A percentile compares a stretch with the other conserved stretches of the same genome.
Evolutionary conservation across 2,329 filamentous ascomycete genomes (phyloP).

Genomic region (Colletotrichum liaoningense): DNA sequence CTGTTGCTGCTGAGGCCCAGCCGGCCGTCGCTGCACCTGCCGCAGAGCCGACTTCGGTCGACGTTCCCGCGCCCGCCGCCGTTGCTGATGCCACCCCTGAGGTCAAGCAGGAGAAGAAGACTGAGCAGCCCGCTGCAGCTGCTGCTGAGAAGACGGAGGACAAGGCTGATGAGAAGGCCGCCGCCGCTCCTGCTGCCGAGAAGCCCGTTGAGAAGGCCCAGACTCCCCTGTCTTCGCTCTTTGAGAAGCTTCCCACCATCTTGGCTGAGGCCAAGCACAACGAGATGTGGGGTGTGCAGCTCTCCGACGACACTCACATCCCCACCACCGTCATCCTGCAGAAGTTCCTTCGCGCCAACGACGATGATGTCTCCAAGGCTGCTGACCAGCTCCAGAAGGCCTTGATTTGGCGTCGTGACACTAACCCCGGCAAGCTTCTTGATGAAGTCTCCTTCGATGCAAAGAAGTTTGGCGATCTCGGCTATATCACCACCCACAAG

Average conservation of each 20-base stretch:
- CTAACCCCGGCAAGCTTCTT: conserved; percentile 76
- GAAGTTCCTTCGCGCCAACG: conserved; percentile 94
- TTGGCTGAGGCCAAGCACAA: conserved; percentile 68
- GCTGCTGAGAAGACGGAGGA: conserved; percentile 46
- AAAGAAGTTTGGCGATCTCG: conserved; percentile 80
- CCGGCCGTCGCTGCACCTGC: conserved; percentile 35
- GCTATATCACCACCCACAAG: conserved; percentile 82
- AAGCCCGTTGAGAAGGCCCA: conserved; percentile 38
- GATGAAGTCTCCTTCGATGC: conserved; percentile 72
- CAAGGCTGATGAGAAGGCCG: conserved; percentile 37
- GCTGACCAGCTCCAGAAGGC: conserved; percentile 83
- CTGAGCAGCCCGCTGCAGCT: conserved; percentile 28
- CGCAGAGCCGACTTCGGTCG: conserved; percentile 29
- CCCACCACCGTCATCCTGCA: conserved; percentile 88
- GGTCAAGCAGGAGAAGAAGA: conserved; percentile 11
- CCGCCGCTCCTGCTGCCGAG: conserved; percentile 3
- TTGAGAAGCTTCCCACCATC: conserved; percentile 68
- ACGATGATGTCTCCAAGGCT: conserved; percentile 78
- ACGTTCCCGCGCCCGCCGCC: conserved; percentile 26
- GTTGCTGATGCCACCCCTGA: conserved; percentile 38
- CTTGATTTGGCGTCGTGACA: conserved; percentile 84
- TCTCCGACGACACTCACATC: conserved; percentile 69
- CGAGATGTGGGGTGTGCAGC: conserved; percentile 89
- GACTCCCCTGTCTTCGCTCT: conserved; percentile 65
- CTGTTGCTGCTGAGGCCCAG: conserved; percentile 2